A percentile compares a stretch with the other conserved stretches of the same genome.
Conservation (phyloP, 192 early-diverging fungal genomes). For the Gamsiella multidivaricata region DNA sequence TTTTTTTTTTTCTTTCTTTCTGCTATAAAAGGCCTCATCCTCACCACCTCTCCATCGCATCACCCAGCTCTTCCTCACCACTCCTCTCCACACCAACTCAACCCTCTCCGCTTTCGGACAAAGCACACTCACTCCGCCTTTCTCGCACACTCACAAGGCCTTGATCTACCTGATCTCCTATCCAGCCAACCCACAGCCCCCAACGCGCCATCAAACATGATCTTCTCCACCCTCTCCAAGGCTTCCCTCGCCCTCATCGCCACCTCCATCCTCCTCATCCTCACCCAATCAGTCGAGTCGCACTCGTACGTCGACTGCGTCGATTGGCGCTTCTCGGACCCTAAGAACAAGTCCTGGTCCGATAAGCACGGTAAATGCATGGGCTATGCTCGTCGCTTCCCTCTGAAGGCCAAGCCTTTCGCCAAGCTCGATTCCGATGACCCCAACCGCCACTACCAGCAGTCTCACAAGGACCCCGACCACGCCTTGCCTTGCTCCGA, state of each 20-base stretch:
- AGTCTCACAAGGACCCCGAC: constrained; percentile 34
- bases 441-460: constrained; percentile 56
- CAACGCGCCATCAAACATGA: not conserved
- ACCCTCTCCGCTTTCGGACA: constrained; percentile 5
- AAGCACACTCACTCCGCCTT: constrained; percentile 10
- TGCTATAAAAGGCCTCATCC: no score
- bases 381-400: constrained; percentile 51
- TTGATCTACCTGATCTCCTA: not conserved
- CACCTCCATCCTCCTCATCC: constrained; percentile 39
- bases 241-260: constrained; percentile 32
- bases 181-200: not conserved
- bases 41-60: no score
- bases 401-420: constrained; percentile 36
- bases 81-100: not conserved
- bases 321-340: constrained; percentile 46
- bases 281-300: constrained; percentile 27
- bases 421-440: constrained; percentile 45
- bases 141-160: not conserved
- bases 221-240: constrained; percentile 42
- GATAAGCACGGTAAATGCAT: constrained; percentile 44
- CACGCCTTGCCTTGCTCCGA: constrained; percentile 36
- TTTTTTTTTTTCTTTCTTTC: no score
- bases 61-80: not conserved
- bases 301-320: constrained; percentile 49
- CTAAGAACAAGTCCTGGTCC: constrained; percentile 38